Percentiles rank a stretch among this genome's conserved stretches.
Evolutionary conservation across 2,329 filamentous ascomycete genomes (phyloP).

Genomic region (Penicillium sp.): DNA sequence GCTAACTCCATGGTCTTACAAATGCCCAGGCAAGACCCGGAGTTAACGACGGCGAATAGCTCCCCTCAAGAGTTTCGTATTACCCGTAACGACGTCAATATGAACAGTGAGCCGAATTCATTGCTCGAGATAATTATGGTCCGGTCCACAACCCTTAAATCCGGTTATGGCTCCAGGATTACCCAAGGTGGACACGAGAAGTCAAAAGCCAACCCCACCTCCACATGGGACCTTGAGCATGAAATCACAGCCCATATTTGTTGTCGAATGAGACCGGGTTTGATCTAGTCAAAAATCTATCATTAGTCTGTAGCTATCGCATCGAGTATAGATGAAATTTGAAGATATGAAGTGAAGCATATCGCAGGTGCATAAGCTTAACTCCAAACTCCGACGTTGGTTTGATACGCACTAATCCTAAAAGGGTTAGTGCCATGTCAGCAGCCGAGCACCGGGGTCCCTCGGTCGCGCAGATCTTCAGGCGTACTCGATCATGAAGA

Average conservation of each 20-base stretch:
- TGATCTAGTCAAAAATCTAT: too few species aligned
- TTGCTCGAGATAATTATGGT: background rate
- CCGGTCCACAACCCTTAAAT: background rate
- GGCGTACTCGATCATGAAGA: too few species aligned
- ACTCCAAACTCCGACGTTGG: constrained; percentile 5
- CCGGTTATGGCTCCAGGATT: background rate
- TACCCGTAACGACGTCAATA: background rate
- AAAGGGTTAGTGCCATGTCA: constrained; percentile 2
- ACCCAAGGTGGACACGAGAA: too few species aligned
- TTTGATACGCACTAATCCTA: background rate
- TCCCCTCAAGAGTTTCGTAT: background rate
- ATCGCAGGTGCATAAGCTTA: background rate
- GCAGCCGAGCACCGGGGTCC: background rate
- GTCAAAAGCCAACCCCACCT: too few species aligned
- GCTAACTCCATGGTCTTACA: background rate
- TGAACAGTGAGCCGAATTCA: background rate
- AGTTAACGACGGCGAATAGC: background rate
- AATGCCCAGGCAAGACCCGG: background rate
- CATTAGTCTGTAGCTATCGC: too few species aligned
- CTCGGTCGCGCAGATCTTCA: background rate
- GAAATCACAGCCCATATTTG: too few species aligned
- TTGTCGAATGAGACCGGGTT: too few species aligned
- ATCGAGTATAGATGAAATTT: background rate
- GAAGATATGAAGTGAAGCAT: background rate
- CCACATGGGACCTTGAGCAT: too few species aligned